phyloP scores from a whole-genome alignment of 768 basidiomycete species.

The Pulveroboletus sp. region DNA sequence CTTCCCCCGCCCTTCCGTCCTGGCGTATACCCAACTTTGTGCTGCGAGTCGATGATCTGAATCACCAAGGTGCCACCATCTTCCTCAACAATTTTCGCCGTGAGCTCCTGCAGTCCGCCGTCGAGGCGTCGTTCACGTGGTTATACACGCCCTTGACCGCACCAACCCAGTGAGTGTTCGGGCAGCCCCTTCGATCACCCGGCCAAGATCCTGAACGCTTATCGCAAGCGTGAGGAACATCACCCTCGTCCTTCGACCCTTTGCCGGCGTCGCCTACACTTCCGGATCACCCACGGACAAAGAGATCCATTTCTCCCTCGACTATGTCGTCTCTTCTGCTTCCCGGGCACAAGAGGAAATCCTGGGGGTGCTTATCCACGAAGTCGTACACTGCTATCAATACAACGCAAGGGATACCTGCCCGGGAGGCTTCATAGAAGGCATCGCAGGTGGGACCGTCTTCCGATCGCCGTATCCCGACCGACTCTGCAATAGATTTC shows the following conservation, averaged over 20 bases:
- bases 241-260: slow-evolving; percentile 55
- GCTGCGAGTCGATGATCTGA: slow-evolving; percentile 54
- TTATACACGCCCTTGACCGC: slow-evolving; percentile 42
- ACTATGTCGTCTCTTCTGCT: slow-evolving; percentile 48
- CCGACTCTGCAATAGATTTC: slow-evolving; percentile 46
- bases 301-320: slow-evolving; percentile 69
- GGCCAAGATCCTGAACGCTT: slow-evolving; percentile 6
- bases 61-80: slow-evolving; percentile 51
- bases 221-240: slow-evolving; percentile 46
- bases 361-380: slow-evolving; percentile 64
- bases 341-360: slow-evolving; percentile 55
- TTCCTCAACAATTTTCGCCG: slow-evolving; percentile 51
- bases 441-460: slow-evolving; percentile 61
- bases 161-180: slow-evolving; percentile 43
- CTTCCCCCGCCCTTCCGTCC: slow-evolving; percentile 19
- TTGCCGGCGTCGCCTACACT: slow-evolving; percentile 71
- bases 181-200: not conserved
- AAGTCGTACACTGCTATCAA: slow-evolving; percentile 79
- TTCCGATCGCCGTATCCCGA: not conserved
- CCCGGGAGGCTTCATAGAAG: slow-evolving; percentile 72
- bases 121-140: slow-evolving; percentile 37
- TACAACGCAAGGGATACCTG: slow-evolving; percentile 56
- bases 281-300: slow-evolving; percentile 53
- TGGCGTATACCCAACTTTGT: slow-evolving; percentile 57
- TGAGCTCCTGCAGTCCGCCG: slow-evolving; percentile 34